Evolutionary conservation across 1,284 basidiomycete species (phyloP).

Genomic region (Taiwanofungus camphoratus): DNA sequence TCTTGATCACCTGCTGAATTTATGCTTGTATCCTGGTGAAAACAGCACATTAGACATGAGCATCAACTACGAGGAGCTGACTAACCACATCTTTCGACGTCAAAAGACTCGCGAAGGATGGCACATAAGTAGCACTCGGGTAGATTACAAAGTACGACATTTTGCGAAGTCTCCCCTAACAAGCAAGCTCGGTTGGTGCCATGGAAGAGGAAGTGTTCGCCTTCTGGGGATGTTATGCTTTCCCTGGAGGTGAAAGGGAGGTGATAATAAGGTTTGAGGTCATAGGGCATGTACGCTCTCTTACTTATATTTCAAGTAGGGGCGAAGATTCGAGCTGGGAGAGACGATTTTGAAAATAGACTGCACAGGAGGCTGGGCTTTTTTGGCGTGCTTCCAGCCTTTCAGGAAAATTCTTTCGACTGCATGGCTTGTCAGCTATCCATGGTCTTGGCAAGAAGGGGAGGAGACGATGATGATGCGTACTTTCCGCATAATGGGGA

Average conservation of each 20-base stretch:
- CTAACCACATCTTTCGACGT: slow-evolving; percentile 48
- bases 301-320: slow-evolving; percentile 48
- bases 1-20: slow-evolving; percentile 39
- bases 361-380: slow-evolving; percentile 42
- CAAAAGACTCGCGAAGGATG: slow-evolving; percentile 49
- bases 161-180: slow-evolving; percentile 41
- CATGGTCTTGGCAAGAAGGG: not conserved
- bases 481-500: slow-evolving; percentile 8
- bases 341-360: slow-evolving; percentile 48
- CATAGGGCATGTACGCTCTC: slow-evolving; percentile 4
- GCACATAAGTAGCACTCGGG: slow-evolving; percentile 45
- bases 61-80: slow-evolving; percentile 5
- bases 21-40: slow-evolving; percentile 48
- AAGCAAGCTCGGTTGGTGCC: slow-evolving; percentile 51
- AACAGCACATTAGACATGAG: not conserved
- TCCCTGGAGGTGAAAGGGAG: slow-evolving; percentile 6
- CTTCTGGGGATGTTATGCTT: slow-evolving; percentile 23
- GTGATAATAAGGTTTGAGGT: not conserved
- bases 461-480: not conserved
- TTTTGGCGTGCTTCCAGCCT: slow-evolving; percentile 54
- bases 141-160: slow-evolving; percentile 40
- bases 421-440: slow-evolving; percentile 18
- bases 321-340: slow-evolving; percentile 36
- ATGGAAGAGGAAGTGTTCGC: slow-evolving; percentile 53
- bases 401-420: slow-evolving; percentile 46